Evolutionary conservation across 2,329 filamentous ascomycete genomes (phyloP).

Genomic region (Fusarium praegraminearum): DNA sequence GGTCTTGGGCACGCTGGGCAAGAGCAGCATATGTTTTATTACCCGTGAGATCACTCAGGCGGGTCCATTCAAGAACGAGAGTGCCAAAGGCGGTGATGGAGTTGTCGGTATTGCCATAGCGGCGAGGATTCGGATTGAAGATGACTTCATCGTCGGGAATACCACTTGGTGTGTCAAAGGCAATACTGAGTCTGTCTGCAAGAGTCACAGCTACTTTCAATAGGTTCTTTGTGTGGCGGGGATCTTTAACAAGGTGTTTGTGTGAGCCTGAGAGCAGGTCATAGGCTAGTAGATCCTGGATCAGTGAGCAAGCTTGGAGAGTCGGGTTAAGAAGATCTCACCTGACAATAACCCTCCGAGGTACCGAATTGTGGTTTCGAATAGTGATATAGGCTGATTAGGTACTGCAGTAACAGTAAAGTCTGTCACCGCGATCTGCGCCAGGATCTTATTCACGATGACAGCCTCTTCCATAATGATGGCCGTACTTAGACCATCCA

Average conservation of each 20-base stretch:
- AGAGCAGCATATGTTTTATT: conserved; percentile 30
- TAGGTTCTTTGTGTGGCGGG: background rate
- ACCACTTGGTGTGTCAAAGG: conserved; percentile 39
- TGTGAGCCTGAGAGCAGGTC: conserved; percentile 31
- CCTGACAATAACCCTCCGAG: conserved; percentile 36
- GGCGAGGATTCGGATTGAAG: conserved; percentile 19
- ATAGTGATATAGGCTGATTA: conserved; percentile 25
- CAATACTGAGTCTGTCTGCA: conserved; percentile 34
- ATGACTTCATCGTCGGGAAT: conserved; percentile 39
- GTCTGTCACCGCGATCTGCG: conserved; percentile 31
- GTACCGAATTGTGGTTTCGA: conserved; percentile 40
- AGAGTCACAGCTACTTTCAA: conserved; percentile 11
- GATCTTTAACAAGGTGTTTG: conserved; percentile 15
- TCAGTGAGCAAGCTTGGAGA: background rate
- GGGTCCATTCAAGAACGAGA: conserved; percentile 39
- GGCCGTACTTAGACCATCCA: conserved; percentile 38
- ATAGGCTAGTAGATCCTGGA: conserved; percentile 8
- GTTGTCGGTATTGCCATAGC: conserved; percentile 31
- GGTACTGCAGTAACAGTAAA: conserved; percentile 22
- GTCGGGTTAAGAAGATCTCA: background rate
- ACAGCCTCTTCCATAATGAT: conserved; percentile 36
- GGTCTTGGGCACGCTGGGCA: conserved; percentile 27
- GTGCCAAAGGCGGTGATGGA: conserved; percentile 39
- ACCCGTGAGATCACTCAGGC: conserved; percentile 29
- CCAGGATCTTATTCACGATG: conserved; percentile 34